These are phyloP conservation scores for Penicillium atrosanguineum DNA, from an alignment of 495 filamentous ascomycete genomes.

Conservation along the genomic window DNA sequence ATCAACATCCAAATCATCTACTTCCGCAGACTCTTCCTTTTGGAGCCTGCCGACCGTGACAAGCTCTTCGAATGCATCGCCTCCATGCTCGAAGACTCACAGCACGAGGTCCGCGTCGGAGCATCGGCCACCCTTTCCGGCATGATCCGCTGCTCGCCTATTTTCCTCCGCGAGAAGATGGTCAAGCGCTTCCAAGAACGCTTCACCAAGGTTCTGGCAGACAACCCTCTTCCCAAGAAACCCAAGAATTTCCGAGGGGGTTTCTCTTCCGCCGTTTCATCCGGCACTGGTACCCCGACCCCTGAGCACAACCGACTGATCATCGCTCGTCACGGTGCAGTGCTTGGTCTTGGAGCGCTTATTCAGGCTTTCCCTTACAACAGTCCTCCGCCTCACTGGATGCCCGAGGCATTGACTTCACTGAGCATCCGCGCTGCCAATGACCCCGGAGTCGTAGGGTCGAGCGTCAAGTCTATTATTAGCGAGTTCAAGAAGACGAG, in stretches of 20 bases:
- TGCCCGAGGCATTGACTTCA: conserved; percentile 87
- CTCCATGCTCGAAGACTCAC: conserved; percentile 87
- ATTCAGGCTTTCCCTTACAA: conserved; percentile 97
- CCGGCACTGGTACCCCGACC: conserved; percentile 71
- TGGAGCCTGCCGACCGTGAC: conserved; percentile 70
- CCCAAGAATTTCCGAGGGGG: conserved; percentile 39
- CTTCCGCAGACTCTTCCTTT: conserved; percentile 95
- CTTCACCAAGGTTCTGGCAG: conserved; percentile 71
- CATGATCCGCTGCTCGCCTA: conserved; percentile 98
- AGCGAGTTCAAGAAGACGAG: conserved; percentile 99
- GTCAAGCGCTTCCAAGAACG: conserved; percentile 71
- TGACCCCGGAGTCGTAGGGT: conserved; percentile 90
- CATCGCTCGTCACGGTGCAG: conserved; percentile 82
- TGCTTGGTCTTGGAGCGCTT: conserved; percentile 85
- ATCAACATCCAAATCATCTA: conserved; percentile 99
- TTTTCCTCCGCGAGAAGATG: conserved; percentile 69
- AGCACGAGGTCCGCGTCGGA: conserved; percentile 93
- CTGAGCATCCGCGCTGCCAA: conserved; percentile 80
- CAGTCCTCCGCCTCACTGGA: conserved; percentile 88
- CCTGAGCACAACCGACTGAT: conserved; percentile 80
- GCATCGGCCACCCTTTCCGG: conserved; percentile 88
- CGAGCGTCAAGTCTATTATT: conserved; percentile 93
- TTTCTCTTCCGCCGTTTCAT: conserved; percentile 43
- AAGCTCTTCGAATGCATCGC: conserved; percentile 85
- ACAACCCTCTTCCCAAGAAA: conserved; percentile 85